These are phyloP conservation scores for Penicillium antarcticum DNA, from an alignment of 495 filamentous ascomycete species.

Conservation along the genomic window DNA sequence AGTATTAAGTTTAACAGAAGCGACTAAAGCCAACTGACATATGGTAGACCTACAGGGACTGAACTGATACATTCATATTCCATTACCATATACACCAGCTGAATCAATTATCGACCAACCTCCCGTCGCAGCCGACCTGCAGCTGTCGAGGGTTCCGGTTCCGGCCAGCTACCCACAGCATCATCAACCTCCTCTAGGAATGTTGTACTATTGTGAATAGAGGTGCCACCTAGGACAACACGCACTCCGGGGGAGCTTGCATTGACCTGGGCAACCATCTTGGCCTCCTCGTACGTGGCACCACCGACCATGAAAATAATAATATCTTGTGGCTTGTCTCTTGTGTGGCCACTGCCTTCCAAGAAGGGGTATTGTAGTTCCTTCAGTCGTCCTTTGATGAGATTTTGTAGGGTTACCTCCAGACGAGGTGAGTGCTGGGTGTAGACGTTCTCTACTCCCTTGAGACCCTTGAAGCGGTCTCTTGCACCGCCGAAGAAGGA, in stretches of 20 bases:
- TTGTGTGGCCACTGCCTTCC: slow-evolving; percentile 76
- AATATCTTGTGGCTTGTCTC: slow-evolving; percentile 95
- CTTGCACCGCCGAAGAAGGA: slow-evolving; percentile 89
- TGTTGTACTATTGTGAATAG: slow-evolving; percentile 76
- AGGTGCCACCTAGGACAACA: slow-evolving; percentile 83
- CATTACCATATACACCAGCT: slow-evolving; percentile 3
- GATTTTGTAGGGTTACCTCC: slow-evolving; percentile 81
- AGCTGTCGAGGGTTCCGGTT: slow-evolving; percentile 62
- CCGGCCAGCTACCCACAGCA: slow-evolving; percentile 77
- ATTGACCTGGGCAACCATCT: slow-evolving; percentile 89
- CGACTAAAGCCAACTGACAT: too few species aligned
- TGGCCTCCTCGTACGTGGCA: slow-evolving; percentile 93
- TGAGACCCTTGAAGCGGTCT: slow-evolving; percentile 88
- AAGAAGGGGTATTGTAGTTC: slow-evolving; percentile 89
- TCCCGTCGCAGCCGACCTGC: slow-evolving; percentile 71
- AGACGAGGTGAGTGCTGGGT: slow-evolving; percentile 92
- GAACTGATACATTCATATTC: not conserved
- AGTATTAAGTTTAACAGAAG: too few species aligned
- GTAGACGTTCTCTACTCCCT: slow-evolving; percentile 97
- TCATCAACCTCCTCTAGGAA: slow-evolving; percentile 88
- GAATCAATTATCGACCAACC: slow-evolving; percentile 33
- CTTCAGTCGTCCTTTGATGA: slow-evolving; percentile 84
- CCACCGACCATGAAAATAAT: slow-evolving; percentile 93
- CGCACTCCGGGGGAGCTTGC: slow-evolving; percentile 83
- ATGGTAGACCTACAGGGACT: too few species aligned